Evolutionary conservation across 306 rosid genomes (phyloP), one percentile per base, ranked within the genome.

Genomic region (Citrullus colocynthis): DNA sequence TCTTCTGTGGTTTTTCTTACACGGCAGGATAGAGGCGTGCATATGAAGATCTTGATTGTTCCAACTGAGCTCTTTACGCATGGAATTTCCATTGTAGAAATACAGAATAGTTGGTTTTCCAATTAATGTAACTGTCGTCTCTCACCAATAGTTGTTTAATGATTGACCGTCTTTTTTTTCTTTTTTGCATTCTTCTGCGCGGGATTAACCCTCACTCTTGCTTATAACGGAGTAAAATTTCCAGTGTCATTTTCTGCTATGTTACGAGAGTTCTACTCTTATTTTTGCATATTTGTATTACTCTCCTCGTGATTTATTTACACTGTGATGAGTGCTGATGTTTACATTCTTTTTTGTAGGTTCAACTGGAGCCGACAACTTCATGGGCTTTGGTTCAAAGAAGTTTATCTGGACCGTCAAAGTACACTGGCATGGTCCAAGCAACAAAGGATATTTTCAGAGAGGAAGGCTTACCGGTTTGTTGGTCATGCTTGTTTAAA

Each of bases 361-460:
- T 95, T 84, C 97, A 95, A 67, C 86, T 95, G 56, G 97, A 95
- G 83, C 98, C 98, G 24, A 92, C 97, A 6, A 41, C 97, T 49
- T 80, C 92, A 34, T 90, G 98, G 98, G 91, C 91, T 74, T 79
- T 90, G 65, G 80, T 89, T 32, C 89, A 83, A 18, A 88, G 74
- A 82, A 85, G 80, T 84, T 78, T 89, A 79, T 75, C 88, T 30
- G 65, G 63, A 15, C 89, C 91, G 6, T 90, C 98, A 4, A 95
- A 95, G 79, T 95, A 95, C 74, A 95, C 98, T 4, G 92, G 98
- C 54, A 92, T 95, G 88, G 3, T 90, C 84, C 98, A 95, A 83
- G 98, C 98, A 17, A 84, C 88, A n/a, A 90, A 62, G 84, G 98
- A 95, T 83, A 95, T 95, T 63, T 84, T 95, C 51, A 88, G 90